Evolutionary conservation across 192 early-diverging fungal genomes (phyloP), one percentile per base, ranked within the genome.

Genomic region (Podila epigama): DNA sequence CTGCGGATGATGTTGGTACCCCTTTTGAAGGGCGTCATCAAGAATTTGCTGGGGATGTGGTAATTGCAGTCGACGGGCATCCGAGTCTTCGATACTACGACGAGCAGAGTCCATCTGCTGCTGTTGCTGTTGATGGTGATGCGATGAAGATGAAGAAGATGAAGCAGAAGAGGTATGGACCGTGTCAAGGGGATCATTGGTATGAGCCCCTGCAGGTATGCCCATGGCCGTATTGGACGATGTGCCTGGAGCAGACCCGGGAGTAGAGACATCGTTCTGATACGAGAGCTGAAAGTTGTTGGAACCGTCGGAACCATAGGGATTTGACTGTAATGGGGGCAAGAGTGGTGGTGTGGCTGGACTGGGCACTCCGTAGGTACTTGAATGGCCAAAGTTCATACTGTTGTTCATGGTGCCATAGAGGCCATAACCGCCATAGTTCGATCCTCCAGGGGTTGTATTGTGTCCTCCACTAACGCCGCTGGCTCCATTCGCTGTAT

Each of bases 21-120:
- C 70, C 53, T 66, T 75, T 51, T 75, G 64, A 15, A 68, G 35
- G 8, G 66, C 60, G n/a, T 68, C 73, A n/a, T 77, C 73, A 5
- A 77, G 15, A 16, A 68, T 68, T 25, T 77, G 73, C 15, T 77
- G 73, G n/a, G 73, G 66, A 29, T 77, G 66, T 40, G 66, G 66
- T 33, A 68, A 62, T 37, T 68, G 73, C 28, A 40, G 12, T 25
- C 65, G 40, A 12, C 54, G 44, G 8, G 40, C 22, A 15, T 65
- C 63, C 6, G 58, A 34, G n/a, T 68, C 65, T 8, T 75, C 65
- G 28, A 66, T 4, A 22, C 41, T 68, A 5, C 71, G 39, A 29
- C 71, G 22, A 5, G 65, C 60, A 51, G 58, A 32, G 28, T 75
- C 71, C 42, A 66, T 29, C n/a, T 56, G 55, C 11, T 48, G 44